phyloP scores from a whole-genome alignment of 1,284 basidiomycete genomes.

The Polyporus tsugae region DNA sequence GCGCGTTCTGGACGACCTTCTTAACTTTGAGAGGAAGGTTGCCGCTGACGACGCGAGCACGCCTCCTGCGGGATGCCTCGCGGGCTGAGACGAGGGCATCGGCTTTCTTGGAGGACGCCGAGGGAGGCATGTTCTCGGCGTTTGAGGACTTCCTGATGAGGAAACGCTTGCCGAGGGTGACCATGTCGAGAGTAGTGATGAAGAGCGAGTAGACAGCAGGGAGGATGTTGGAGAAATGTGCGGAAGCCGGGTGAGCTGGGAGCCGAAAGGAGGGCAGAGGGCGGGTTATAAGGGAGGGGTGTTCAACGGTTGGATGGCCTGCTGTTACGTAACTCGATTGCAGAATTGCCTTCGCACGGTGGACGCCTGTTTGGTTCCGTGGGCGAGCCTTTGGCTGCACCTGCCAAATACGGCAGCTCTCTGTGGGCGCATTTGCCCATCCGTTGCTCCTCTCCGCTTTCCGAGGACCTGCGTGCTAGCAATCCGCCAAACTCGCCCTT shows the following conservation, averaged over 20 bases:
- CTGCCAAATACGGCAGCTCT: constrained; percentile 24
- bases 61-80: constrained; percentile 29
- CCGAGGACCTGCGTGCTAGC: constrained; percentile 16
- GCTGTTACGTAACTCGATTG: constrained; percentile 31
- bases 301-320: not conserved
- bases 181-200: constrained; percentile 14
- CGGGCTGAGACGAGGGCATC: constrained; percentile 32
- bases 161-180: constrained; percentile 31
- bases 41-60: constrained; percentile 33
- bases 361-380: constrained; percentile 32
- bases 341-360: constrained; percentile 27
- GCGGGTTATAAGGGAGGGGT: constrained; percentile 21
- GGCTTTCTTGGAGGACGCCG: constrained; percentile 26
- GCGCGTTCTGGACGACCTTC: constrained; percentile 28
- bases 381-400: constrained; percentile 29
- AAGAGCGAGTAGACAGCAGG: not conserved
- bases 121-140: constrained; percentile 32
- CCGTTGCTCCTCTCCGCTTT: not conserved
- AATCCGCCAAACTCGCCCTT: constrained; percentile 19
- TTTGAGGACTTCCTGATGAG: constrained; percentile 35
- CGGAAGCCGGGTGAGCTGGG: constrained; percentile 9
- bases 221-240: not conserved
- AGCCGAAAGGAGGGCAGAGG: not conserved
- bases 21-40: constrained; percentile 26
- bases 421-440: constrained; percentile 11